Percentiles rank a stretch among this genome's conserved stretches.
Evolutionary conservation across 129 eudicot genomes (phyloP).

Genomic region (Chrysanthemum lavandulifolium): DNA sequence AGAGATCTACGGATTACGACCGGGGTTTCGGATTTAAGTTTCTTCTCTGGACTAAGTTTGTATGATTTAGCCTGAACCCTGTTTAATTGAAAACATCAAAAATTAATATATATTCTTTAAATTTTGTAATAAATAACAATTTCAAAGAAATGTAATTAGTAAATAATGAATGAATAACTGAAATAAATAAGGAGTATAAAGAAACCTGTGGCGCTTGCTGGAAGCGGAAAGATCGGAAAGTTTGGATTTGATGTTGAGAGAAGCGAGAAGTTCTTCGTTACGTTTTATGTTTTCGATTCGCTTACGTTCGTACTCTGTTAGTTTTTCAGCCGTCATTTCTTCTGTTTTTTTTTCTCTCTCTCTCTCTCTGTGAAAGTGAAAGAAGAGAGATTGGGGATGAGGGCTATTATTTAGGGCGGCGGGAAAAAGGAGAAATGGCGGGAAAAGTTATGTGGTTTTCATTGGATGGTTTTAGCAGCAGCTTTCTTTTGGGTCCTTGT

Average conservation of each 20-base stretch:
- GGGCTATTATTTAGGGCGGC: not conserved
- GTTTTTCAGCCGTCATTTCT: conserved; percentile 26
- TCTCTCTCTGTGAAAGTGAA: not conserved
- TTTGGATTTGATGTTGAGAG: conserved; percentile 66
- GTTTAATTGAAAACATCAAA: conserved; percentile 11
- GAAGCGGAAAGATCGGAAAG: conserved; percentile 47
- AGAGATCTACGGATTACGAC: conserved; percentile 64
- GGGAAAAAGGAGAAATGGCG: conserved; percentile 24
- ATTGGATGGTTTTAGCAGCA: conserved; percentile 23
- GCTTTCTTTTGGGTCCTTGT: not conserved
- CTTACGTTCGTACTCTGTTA: conserved; percentile 73
- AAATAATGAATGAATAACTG: too few species aligned
- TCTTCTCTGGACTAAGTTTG: conserved; percentile 48
- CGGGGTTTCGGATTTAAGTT: conserved; percentile 50
- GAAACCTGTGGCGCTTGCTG: conserved; percentile 49
- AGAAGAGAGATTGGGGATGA: too few species aligned
- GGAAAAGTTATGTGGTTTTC: conserved; percentile 11
- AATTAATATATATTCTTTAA: not conserved
- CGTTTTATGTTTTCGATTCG: conserved; percentile 79
- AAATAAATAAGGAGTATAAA: not conserved
- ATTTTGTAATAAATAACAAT: not conserved
- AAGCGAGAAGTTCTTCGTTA: conserved; percentile 60
- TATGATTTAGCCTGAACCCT: conserved; percentile 33
- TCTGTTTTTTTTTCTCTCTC: not conserved
- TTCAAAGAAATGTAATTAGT: too few species aligned